A percentile compares a stretch with the other conserved stretches of the same genome.
Evolutionary conservation across 495 filamentous ascomycete genomes (phyloP).

Genomic region (Friedmanniomyces simplex): DNA sequence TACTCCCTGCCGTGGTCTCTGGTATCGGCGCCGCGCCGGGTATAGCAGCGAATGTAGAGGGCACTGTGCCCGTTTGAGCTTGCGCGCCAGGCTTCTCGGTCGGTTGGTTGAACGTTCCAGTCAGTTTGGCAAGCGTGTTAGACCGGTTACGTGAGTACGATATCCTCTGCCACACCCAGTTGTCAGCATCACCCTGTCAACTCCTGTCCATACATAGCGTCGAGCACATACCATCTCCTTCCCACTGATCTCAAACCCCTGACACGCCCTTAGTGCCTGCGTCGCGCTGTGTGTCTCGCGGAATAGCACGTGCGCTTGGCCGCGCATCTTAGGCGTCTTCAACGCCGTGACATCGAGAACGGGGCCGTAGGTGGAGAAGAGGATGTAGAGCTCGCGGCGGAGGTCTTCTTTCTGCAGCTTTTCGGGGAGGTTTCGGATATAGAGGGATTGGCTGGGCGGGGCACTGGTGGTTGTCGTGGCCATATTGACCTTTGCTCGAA

Average conservation of each 20-base stretch:
- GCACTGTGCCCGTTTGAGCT: not conserved
- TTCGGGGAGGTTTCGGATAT: constrained; percentile 71
- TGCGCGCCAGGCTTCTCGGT: not conserved
- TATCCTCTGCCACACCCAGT: constrained; percentile 51
- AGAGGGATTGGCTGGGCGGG: constrained; percentile 61
- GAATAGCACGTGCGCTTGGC: constrained; percentile 88
- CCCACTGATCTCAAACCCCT: constrained; percentile 81
- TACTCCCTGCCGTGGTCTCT: not conserved
- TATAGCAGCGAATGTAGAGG: constrained; percentile 5
- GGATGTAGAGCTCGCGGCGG: constrained; percentile 72
- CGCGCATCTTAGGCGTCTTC: constrained; percentile 78
- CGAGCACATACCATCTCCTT: constrained; percentile 61
- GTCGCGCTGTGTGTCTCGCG: constrained; percentile 77
- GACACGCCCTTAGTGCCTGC: constrained; percentile 76
- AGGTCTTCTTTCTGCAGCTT: constrained; percentile 82
- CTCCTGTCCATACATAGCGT: not conserved
- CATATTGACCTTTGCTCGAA: not conserved
- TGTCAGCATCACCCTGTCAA: not conserved
- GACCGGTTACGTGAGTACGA: constrained; percentile 81
- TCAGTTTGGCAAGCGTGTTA: constrained; percentile 73
- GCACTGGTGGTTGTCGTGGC: not conserved
- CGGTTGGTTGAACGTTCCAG: constrained; percentile 58
- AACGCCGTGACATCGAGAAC: constrained; percentile 90
- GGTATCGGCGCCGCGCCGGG: constrained; percentile 8
- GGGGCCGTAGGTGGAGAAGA: constrained; percentile 87